Evolutionary conservation across 2,329 filamentous ascomycete species (phyloP).

Genomic region (Aureobasidium pullulans): DNA sequence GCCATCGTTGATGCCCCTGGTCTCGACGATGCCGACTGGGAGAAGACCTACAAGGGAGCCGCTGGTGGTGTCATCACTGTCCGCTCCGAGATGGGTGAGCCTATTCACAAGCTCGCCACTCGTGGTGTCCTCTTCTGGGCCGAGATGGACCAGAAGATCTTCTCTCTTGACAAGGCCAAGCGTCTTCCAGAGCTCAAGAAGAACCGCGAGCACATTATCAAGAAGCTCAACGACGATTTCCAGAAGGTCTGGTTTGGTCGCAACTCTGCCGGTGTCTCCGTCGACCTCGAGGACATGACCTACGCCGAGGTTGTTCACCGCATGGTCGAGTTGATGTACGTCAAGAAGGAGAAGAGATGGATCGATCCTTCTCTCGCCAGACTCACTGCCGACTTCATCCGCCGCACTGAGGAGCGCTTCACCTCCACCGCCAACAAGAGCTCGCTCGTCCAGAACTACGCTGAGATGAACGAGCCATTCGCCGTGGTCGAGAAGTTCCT

Average conservation of each 20-base stretch:
- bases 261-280: slow-evolving; percentile 70
- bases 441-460: slow-evolving; percentile 82
- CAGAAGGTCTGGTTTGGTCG: slow-evolving; percentile 95
- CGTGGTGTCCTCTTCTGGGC: slow-evolving; percentile 95
- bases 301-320: slow-evolving; percentile 81
- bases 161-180: slow-evolving; percentile 92
- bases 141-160: slow-evolving; percentile 98
- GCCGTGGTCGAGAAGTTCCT: slow-evolving; percentile 71
- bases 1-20: slow-evolving; percentile 82
- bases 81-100: slow-evolving; percentile 97
- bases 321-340: slow-evolving; percentile 83
- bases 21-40: slow-evolving; percentile 76
- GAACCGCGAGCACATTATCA: slow-evolving; percentile 83
- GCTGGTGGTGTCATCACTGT: slow-evolving; percentile 94
- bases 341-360: slow-evolving; percentile 86
- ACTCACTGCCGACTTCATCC: slow-evolving; percentile 90
- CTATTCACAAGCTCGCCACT: slow-evolving; percentile 96
- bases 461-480: slow-evolving; percentile 79
- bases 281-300: slow-evolving; percentile 93
- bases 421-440: slow-evolving; percentile 62
- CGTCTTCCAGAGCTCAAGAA: slow-evolving; percentile 81
- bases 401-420: slow-evolving; percentile 94
- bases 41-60: slow-evolving; percentile 85
- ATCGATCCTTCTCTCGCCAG: slow-evolving; percentile 77
- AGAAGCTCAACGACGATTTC: slow-evolving; percentile 92